Evolutionary conservation across 352 stramenopile genomes (phyloP).

Genomic region (Aphanomyces invadans): DNA sequence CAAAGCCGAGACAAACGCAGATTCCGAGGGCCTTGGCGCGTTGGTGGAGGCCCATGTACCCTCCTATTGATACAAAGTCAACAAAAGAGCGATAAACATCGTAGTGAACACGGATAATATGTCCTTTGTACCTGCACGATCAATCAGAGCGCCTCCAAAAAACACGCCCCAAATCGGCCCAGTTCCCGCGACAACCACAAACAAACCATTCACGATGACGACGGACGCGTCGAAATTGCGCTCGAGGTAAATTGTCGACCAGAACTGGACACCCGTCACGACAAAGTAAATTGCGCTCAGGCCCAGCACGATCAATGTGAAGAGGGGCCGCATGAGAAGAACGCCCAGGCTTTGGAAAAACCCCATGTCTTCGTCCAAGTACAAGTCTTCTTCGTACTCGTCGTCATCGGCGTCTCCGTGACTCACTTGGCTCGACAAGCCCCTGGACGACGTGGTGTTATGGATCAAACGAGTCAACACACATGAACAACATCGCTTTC

Average conservation of each 20-base stretch:
- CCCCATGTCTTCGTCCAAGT: slow-evolving; percentile 7
- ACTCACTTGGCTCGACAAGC: background rate
- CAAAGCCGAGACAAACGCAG: slow-evolving; percentile 66
- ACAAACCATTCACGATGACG: slow-evolving; percentile 75
- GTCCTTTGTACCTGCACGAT: slow-evolving; percentile 32
- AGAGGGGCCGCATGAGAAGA: slow-evolving; percentile 61
- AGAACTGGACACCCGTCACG: slow-evolving; percentile 80
- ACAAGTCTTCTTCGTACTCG: slow-evolving; percentile 1
- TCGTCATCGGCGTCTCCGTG: slow-evolving; percentile 12
- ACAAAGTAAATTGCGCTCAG: slow-evolving; percentile 82
- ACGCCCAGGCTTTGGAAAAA: slow-evolving; percentile 34
- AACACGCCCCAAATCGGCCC: slow-evolving; percentile 77
- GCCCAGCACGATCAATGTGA: slow-evolving; percentile 65
- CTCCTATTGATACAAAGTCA: no score
- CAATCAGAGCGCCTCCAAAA: slow-evolving; percentile 71
- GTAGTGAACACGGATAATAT: no score
- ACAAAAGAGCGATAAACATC: no score
- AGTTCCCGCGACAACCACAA: slow-evolving; percentile 70
- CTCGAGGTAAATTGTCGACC: slow-evolving; percentile 84
- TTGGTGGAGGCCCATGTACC: slow-evolving; percentile 71
- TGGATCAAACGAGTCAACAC: background rate
- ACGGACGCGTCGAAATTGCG: slow-evolving; percentile 76
- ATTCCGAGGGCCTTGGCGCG: slow-evolving; percentile 64
- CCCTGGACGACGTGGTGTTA: background rate
- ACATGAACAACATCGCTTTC: background rate